Percentiles rank a stretch among this genome's conserved stretches.
phyloP scores from a whole-genome alignment of 371 early-diverging fungal genomes.

The Rhizopus microsporus region DNA sequence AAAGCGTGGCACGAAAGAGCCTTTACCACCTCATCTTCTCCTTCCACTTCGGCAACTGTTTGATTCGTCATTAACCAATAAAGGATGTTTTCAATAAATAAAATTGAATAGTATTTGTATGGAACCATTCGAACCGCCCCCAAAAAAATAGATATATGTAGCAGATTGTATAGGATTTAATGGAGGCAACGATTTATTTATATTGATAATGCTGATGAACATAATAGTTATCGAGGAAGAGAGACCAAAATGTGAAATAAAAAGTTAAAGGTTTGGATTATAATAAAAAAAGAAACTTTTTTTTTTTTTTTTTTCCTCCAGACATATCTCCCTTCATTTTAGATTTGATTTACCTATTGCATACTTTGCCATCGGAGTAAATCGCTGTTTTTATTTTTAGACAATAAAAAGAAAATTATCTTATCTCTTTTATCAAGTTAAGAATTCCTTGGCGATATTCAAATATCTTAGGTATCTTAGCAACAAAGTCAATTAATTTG shows the following conservation, averaged over 20 bases:
- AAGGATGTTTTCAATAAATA: slow-evolving; percentile 4
- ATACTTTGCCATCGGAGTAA: slow-evolving; percentile 5
- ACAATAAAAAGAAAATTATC: too few relatives aligned
- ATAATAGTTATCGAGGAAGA: slow-evolving; percentile 15
- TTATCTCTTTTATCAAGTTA: slow-evolving; percentile 14
- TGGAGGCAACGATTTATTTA: slow-evolving; percentile 13
- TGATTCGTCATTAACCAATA: slow-evolving; percentile 4
- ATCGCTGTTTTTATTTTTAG: not conserved
- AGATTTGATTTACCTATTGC: slow-evolving; percentile 14
- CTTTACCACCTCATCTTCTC: too few relatives aligned
- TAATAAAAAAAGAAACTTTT: slow-evolving; percentile 4
- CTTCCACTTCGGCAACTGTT: not conserved
- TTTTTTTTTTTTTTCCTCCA: too few relatives aligned
- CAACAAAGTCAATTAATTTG: slow-evolving; percentile 8
- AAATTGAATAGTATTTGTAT: slow-evolving; percentile 5
- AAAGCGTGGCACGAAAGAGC: too few relatives aligned
- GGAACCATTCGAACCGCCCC: slow-evolving; percentile 11
- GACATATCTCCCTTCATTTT: slow-evolving; percentile 15
- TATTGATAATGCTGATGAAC: slow-evolving; percentile 13
- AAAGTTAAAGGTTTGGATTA: slow-evolving; percentile 14
- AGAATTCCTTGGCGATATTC: slow-evolving; percentile 13
- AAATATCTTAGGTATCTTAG: slow-evolving; percentile 5
- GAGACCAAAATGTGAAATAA: slow-evolving; percentile 16
- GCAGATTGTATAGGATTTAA: slow-evolving; percentile 15
- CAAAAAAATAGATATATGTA: slow-evolving; percentile 14